These are phyloP conservation scores for Xylariaceae sp. DNA, from an alignment of 2,329 filamentous ascomycete genomes.

Conservation along the genomic window DNA sequence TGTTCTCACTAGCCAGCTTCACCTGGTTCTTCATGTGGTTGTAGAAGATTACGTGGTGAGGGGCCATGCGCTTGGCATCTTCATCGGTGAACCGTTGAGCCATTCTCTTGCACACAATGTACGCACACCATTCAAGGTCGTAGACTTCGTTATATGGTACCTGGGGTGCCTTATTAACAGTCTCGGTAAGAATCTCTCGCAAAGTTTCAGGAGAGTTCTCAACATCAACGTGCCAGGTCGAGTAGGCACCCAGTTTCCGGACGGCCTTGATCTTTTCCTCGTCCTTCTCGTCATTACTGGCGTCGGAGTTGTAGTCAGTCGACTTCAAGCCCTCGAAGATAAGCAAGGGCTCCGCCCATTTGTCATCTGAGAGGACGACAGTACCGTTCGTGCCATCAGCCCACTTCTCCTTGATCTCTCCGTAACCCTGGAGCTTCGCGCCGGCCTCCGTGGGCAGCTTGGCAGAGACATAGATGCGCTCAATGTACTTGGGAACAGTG, in stretches of 20 bases:
- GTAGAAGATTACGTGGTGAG: constrained; percentile 27
- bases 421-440: constrained; percentile 24
- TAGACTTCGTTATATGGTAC: constrained; percentile 24
- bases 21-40: constrained; percentile 29
- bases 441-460: constrained; percentile 25
- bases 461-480: constrained; percentile 27
- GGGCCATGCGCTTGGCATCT: constrained; percentile 25
- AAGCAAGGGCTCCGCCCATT: constrained; percentile 28
- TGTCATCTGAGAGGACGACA: constrained; percentile 28
- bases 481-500: constrained; percentile 28
- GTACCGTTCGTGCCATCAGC: constrained; percentile 29
- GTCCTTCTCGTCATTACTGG: constrained; percentile 22
- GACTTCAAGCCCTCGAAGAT: constrained; percentile 29
- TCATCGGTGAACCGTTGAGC: constrained; percentile 25
- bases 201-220: constrained; percentile 26
- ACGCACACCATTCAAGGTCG: constrained; percentile 29
- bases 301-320: constrained; percentile 24
- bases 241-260: constrained; percentile 25
- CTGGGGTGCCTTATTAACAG: constrained; percentile 22
- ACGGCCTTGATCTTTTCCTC: constrained; percentile 24
- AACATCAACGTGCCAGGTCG: constrained; percentile 28
- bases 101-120: constrained; percentile 29
- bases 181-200: constrained; percentile 19
- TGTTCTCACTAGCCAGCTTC: constrained; percentile 23
- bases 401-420: constrained; percentile 28